Base-by-base conservation (phyloP, 1,284 basidiomycete species). In the Pascua guehoae region DNA sequence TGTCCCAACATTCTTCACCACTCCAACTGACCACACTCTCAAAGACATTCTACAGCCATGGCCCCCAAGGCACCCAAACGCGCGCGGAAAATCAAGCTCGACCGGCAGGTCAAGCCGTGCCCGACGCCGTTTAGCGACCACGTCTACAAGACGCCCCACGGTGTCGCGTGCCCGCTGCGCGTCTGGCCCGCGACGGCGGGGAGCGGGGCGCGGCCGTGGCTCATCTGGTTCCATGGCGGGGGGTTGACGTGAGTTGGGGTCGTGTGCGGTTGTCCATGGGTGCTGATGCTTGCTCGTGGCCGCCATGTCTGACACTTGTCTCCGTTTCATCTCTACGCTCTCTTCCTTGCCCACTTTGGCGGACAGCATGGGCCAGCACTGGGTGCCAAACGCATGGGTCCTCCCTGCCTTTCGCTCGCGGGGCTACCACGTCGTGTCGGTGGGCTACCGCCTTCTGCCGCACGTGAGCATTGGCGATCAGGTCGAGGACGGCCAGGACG, bases 391-490 rank as follows among this genome's bases (percentile, higher is more conserved):
- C 12, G 42, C 63, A 11, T 69, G 66, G 67, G 53, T 72, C 4
- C 38, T 60, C 16, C 62, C 53, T n/a, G 66, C 62, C 1, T 69
- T 72, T 54, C 44, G 32, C 2, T 42, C 49, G 12, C 18, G 51
- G 2, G 63, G 61, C 2, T 72, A 66, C 49, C 65, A 66, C 41
- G 60, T 72, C 46, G 66, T 70, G 17, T 70, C 68, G 5, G 62
- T 66, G 4, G 65, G 60, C 4, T 71, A 71, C 59, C 60, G 70
- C 7, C 62, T 66, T 40, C 56, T 57, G 36, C 70, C 70, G 4
- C 63, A 70, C 24, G 67, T 61, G 12, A 16, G n/a, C 11, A 24
- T 71, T 15, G 16, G 32, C 12, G 67, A 72, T 36, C 58, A 62
- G 49, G 39, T 66, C n/a, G 41, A 63, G 14, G 70, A 72, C 48